Conservation (phyloP, 2,329 filamentous ascomycete genomes). For the Diplocarpon rosae region DNA sequence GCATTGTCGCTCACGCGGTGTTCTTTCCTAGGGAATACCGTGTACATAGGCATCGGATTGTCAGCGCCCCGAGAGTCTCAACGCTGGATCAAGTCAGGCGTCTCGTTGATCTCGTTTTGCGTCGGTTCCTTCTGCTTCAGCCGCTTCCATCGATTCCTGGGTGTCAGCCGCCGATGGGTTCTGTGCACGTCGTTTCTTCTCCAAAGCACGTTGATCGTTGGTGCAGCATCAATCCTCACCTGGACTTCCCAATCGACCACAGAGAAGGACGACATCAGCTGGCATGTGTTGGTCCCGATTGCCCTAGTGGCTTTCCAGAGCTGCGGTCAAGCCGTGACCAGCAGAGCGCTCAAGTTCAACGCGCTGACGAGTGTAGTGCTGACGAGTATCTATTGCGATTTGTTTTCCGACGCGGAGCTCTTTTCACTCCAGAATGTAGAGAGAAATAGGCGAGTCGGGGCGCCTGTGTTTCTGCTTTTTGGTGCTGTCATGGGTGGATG, state of each 20-base stretch:
- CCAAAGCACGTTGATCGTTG: conserved; percentile 39
- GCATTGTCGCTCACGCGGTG: background rate
- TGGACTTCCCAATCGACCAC: conserved; percentile 32
- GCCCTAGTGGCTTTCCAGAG: conserved; percentile 64
- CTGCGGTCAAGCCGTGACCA: conserved; percentile 63
- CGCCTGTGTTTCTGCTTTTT: conserved; percentile 37
- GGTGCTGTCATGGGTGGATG: conserved; percentile 43
- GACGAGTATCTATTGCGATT: conserved; percentile 69
- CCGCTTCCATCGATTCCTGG: conserved; percentile 53
- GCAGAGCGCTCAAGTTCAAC: conserved; percentile 55
- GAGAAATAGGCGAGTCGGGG: conserved; percentile 38
- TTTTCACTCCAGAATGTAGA: conserved; percentile 35
- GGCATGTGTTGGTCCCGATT: conserved; percentile 55
- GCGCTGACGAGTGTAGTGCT: conserved; percentile 65
- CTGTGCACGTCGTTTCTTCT: conserved; percentile 46
- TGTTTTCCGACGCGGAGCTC: conserved; percentile 55
- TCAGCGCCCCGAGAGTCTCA: conserved; percentile 41
- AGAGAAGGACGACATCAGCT: conserved; percentile 36
- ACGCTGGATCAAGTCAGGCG: conserved; percentile 61
- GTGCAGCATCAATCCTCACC: conserved; percentile 44
- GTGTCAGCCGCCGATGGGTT: conserved; percentile 52
- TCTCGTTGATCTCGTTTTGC: conserved; percentile 60
- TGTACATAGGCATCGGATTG: conserved; percentile 69
- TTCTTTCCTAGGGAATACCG: conserved; percentile 50
- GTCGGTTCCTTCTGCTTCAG: conserved; percentile 62